These are phyloP conservation scores for Naganishia onofrii DNA, from an alignment of 768 basidiomycete genomes.

Conservation along the genomic window DNA sequence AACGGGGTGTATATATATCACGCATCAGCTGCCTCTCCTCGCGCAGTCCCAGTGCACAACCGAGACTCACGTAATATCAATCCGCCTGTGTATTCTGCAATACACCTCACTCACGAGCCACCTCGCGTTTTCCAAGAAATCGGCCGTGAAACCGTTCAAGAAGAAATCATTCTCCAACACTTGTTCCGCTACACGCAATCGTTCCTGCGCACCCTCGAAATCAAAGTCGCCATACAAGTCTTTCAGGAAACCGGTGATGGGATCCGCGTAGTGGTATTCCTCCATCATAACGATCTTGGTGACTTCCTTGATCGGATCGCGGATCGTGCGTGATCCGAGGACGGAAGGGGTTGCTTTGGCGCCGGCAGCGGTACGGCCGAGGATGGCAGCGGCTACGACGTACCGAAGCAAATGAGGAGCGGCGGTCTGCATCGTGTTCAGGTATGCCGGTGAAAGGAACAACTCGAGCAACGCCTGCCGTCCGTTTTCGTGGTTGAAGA, in stretches of 20 bases:
- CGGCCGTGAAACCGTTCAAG: constrained; percentile 80
- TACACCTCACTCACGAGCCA: constrained; percentile 96
- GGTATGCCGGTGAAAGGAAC: constrained; percentile 92
- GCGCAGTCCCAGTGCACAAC: no score
- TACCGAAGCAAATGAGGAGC: constrained; percentile 93
- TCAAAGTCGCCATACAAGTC: constrained; percentile 94
- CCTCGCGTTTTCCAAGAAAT: constrained; percentile 93
- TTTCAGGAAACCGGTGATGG: constrained; percentile 86
- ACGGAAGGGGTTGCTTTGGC: constrained; percentile 45
- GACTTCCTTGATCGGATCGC: constrained; percentile 83
- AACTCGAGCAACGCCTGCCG: constrained; percentile 89
- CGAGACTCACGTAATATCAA: constrained; percentile 53
- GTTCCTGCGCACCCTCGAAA: constrained; percentile 87
- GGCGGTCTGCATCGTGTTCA: constrained; percentile 96
- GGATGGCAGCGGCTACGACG: constrained; percentile 85
- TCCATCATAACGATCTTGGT: constrained; percentile 92
- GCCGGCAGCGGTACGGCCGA: constrained; percentile 65
- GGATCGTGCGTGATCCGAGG: constrained; percentile 63
- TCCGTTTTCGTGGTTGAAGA: constrained; percentile 92
- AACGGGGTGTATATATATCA: no score
- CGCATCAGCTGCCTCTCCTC: no score
- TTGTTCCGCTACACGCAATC: constrained; percentile 64
- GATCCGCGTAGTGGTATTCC: constrained; percentile 93
- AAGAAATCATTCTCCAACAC: constrained; percentile 93
- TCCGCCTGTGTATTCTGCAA: constrained; percentile 85